A percentile compares a stretch with the other conserved stretches of the same genome.
These are phyloP conservation scores for Penicillium parvum DNA, from an alignment of 495 filamentous ascomycete species.

Conservation along the genomic window DNA sequence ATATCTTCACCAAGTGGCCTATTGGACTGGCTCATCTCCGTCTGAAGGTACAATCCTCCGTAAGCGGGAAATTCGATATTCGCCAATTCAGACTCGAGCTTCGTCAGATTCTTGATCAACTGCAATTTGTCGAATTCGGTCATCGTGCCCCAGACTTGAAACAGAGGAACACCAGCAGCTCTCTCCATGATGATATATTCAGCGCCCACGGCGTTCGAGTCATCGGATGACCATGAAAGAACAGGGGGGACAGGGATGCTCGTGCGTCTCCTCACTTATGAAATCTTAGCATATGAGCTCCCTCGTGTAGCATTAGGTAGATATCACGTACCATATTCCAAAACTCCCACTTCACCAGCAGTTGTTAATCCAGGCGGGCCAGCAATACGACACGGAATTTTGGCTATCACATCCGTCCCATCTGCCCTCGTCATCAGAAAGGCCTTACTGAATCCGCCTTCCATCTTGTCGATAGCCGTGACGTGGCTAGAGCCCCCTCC, in stretches of 20 bases:
- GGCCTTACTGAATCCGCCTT: too few species aligned
- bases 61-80: conserved; percentile 9
- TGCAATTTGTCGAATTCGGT: conserved; percentile 19
- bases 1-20: conserved; percentile 13
- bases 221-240: conserved; percentile 27
- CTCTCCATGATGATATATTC: conserved; percentile 43
- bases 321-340: conserved; percentile 30
- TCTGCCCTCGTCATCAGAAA: too few species aligned
- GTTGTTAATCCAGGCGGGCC: conserved; percentile 29
- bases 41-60: conserved; percentile 10
- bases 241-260: conserved; percentile 30
- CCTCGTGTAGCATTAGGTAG: not conserved
- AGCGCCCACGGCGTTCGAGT: conserved; percentile 26
- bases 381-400: conserved; percentile 34
- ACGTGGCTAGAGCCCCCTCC: too few species aligned
- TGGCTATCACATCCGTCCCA: conserved; percentile 37
- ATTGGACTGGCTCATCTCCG: conserved; percentile 1
- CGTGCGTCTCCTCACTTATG: conserved; percentile 27
- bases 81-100: conserved; percentile 25
- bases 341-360: conserved; percentile 33
- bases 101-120: conserved; percentile 27
- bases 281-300: conserved; percentile 2
- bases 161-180: conserved; percentile 31
- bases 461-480: too few species aligned
- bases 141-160: conserved; percentile 25